Evolutionary conservation across 768 basidiomycete species (phyloP).

Genomic region (Russula sp.): DNA sequence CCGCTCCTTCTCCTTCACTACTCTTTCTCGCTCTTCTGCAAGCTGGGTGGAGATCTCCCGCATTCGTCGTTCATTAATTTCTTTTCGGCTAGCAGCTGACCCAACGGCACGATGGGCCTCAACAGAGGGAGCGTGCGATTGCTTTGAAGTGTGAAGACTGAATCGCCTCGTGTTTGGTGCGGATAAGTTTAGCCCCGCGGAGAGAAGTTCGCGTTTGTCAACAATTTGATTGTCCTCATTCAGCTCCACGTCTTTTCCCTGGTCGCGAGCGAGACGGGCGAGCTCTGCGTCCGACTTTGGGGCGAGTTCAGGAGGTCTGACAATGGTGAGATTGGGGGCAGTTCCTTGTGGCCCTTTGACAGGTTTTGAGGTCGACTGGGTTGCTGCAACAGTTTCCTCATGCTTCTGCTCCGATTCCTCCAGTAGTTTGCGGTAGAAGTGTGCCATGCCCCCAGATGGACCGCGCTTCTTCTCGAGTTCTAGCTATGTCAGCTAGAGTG

Average conservation of each 20-base stretch:
- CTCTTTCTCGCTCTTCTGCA: conserved; percentile 60
- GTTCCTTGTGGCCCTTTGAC: conserved; percentile 58
- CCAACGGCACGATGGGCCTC: conserved; percentile 74
- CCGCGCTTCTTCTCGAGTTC: conserved; percentile 54
- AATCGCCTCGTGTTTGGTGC: conserved; percentile 71
- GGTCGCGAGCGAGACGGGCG: conserved; percentile 56
- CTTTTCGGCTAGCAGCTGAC: conserved; percentile 66
- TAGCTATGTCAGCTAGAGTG: conserved; percentile 18
- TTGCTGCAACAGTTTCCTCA: conserved; percentile 80
- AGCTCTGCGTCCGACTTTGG: conserved; percentile 68
- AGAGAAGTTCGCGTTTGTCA: conserved; percentile 87
- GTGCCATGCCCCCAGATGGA: conserved; percentile 63
- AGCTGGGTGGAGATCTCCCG: conserved; percentile 75
- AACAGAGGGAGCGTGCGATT: conserved; percentile 29
- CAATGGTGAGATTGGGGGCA: conserved; percentile 62
- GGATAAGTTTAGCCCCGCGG: conserved; percentile 87
- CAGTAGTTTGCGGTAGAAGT: conserved; percentile 73
- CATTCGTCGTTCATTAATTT: conserved; percentile 78
- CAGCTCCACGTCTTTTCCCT: conserved; percentile 83
- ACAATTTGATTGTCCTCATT: conserved; percentile 98
- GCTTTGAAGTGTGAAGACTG: conserved; percentile 35
- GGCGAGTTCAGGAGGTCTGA: conserved; percentile 57
- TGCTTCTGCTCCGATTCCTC: conserved; percentile 78
- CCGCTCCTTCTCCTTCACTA: conserved; percentile 46
- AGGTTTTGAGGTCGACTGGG: conserved; percentile 39